Conservation (phyloP, 1,284 basidiomycete species). For the Taiwanofungus camphoratus region DNA sequence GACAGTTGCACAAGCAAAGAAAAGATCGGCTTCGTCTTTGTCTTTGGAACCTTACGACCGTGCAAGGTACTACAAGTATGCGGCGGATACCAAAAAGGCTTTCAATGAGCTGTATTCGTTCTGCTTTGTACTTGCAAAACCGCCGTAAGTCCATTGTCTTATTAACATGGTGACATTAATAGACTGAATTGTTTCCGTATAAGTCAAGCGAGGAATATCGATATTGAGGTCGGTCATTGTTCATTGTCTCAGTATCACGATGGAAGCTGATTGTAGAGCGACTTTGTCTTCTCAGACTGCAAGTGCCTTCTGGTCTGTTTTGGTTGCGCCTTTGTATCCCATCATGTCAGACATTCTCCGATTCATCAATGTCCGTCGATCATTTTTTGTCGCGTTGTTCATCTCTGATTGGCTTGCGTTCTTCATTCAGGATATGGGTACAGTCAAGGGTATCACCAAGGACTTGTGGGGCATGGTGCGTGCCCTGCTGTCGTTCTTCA, state of each 20-base stretch:
- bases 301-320: constrained; percentile 66
- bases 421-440: constrained; percentile 37
- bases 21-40: constrained; percentile 20
- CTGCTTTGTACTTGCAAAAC: constrained; percentile 66
- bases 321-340: constrained; percentile 57
- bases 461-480: constrained; percentile 82
- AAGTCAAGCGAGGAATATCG: constrained; percentile 66
- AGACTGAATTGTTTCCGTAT: background rate
- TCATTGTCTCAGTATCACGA: background rate
- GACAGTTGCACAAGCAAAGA: constrained; percentile 29
- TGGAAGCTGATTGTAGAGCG: background rate
- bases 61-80: constrained; percentile 44
- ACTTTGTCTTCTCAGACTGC: constrained; percentile 44
- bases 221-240: constrained; percentile 59
- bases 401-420: background rate
- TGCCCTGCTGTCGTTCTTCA: constrained; percentile 5
- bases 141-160: constrained; percentile 34
- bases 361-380: constrained; percentile 53
- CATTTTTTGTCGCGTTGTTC: background rate
- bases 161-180: background rate
- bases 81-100: constrained; percentile 41
- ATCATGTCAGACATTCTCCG: constrained; percentile 54
- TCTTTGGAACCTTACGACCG: constrained; percentile 48
- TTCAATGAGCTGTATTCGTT: constrained; percentile 64
- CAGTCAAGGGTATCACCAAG: constrained; percentile 72